Percentiles rank a stretch among this genome's conserved stretches.
phyloP scores from a whole-genome alignment of 208 protist species.

The Leptomonas seymouri region DNA sequence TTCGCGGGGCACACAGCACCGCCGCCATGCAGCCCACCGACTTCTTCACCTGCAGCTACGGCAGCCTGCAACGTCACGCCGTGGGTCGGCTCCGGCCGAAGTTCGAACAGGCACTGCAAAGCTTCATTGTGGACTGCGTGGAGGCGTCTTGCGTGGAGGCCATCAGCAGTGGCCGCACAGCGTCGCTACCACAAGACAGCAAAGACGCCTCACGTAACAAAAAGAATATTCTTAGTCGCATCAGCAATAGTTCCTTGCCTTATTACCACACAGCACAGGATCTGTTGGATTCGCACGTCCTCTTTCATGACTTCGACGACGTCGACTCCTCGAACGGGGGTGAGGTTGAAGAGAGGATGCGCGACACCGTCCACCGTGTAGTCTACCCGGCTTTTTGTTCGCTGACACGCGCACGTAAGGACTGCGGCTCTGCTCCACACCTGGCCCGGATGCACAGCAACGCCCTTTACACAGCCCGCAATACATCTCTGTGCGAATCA shows the following conservation, averaged over 20 bases:
- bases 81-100: conserved; percentile 19
- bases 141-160: conserved; percentile 18
- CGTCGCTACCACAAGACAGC: background rate
- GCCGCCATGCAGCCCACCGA: conserved; percentile 10
- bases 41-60: conserved; percentile 16
- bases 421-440: conserved; percentile 54
- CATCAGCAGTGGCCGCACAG: background rate
- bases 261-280: conserved; percentile 33
- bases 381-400: conserved; percentile 56
- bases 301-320: conserved; percentile 15
- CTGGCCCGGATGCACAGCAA: conserved; percentile 60
- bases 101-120: conserved; percentile 26
- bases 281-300: conserved; percentile 27
- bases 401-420: conserved; percentile 23
- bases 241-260: conserved; percentile 11
- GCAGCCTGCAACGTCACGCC: conserved; percentile 13
- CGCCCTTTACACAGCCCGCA: conserved; percentile 53
- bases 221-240: no score
- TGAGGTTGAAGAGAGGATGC: conserved; percentile 10
- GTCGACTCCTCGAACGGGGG: background rate
- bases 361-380: conserved; percentile 57
- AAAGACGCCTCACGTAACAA: conserved; percentile 2
- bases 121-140: conserved; percentile 55
- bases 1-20: background rate
- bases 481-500: conserved; percentile 23